Evolutionary conservation across 148 eudicot species (phyloP).

Genomic region (Selenicereus undatus): DNA sequence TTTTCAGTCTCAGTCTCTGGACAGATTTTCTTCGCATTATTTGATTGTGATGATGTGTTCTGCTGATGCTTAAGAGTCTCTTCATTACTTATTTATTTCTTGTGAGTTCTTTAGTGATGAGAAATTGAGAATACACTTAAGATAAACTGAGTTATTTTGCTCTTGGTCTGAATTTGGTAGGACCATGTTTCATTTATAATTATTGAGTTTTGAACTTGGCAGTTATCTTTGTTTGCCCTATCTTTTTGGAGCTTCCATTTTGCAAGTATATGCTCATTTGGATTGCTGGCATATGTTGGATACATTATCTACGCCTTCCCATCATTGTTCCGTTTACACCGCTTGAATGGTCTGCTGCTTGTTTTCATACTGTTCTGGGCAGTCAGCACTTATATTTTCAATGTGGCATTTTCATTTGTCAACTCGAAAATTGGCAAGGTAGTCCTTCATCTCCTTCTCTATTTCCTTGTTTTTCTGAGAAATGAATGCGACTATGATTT

Average conservation of each 20-base stretch:
- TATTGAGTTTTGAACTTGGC: conserved; percentile 43
- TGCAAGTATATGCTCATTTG: conserved; percentile 94
- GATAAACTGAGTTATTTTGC: not conserved
- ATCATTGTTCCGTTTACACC: conserved; percentile 82
- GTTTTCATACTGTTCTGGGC: conserved; percentile 97
- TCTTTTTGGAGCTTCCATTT: conserved; percentile 95
- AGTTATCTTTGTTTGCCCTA: conserved; percentile 88
- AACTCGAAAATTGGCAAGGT: conserved; percentile 77
- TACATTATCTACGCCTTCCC: conserved; percentile 81
- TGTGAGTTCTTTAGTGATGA: not conserved
- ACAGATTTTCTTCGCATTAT: not conserved
- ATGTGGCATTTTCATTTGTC: conserved; percentile 72
- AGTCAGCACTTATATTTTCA: conserved; percentile 79
- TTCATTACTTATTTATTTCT: not conserved
- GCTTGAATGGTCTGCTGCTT: conserved; percentile 85
- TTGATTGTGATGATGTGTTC: not conserved
- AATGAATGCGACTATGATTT: conserved; percentile 2
- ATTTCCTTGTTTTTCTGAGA: not conserved
- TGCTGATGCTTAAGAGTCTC: not conserved
- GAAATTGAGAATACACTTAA: not conserved
- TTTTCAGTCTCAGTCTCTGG: not conserved
- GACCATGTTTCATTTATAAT: conserved; percentile 15
- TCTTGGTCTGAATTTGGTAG: not conserved
- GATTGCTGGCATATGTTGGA: conserved; percentile 92
- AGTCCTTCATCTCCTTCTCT: conserved; percentile 19